phyloP scores from a whole-genome alignment of 1,139 yeast species.

The Yamadazyma mexicana region DNA sequence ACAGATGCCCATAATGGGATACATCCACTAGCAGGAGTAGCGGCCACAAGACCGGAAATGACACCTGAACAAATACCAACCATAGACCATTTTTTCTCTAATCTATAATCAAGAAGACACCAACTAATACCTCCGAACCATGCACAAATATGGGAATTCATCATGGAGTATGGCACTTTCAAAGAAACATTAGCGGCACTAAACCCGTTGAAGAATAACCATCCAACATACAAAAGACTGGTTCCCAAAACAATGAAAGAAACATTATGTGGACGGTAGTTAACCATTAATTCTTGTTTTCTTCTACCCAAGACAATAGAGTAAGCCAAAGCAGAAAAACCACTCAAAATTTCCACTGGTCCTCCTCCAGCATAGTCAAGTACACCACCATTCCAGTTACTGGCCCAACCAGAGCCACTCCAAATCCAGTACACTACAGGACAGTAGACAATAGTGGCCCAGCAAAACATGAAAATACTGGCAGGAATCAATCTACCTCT shows the following conservation, averaged over 20 bases:
- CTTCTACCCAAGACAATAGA: slow-evolving; percentile 82
- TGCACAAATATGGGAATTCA: slow-evolving; percentile 90
- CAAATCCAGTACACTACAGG: slow-evolving; percentile 95
- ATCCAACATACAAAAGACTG: slow-evolving; percentile 62
- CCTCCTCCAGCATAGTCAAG: slow-evolving; percentile 98
- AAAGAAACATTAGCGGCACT: slow-evolving; percentile 66
- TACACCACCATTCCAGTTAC: slow-evolving; percentile 72
- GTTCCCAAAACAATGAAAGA: slow-evolving; percentile 84
- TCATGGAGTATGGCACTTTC: slow-evolving; percentile 77
- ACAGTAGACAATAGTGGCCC: slow-evolving; percentile 91
- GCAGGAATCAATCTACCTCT: slow-evolving; percentile 88
- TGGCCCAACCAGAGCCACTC: slow-evolving; percentile 92
- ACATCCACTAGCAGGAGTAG: slow-evolving; percentile 91
- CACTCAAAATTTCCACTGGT: slow-evolving; percentile 90
- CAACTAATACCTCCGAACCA: slow-evolving; percentile 91
- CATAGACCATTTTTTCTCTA: slow-evolving; percentile 89
- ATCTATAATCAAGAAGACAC: slow-evolving; percentile 85
- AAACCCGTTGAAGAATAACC: slow-evolving; percentile 89
- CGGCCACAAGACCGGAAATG: slow-evolving; percentile 93
- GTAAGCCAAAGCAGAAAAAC: slow-evolving; percentile 86
- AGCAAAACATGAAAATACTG: slow-evolving; percentile 75
- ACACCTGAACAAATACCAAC: slow-evolving; percentile 95
- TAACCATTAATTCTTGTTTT: slow-evolving; percentile 78
- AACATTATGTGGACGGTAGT: slow-evolving; percentile 93
- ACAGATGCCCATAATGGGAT: slow-evolving; percentile 93